These are phyloP conservation scores for Colletotrichum caudatum DNA, from an alignment of 2,329 filamentous ascomycete genomes.

Conservation along the genomic window DNA sequence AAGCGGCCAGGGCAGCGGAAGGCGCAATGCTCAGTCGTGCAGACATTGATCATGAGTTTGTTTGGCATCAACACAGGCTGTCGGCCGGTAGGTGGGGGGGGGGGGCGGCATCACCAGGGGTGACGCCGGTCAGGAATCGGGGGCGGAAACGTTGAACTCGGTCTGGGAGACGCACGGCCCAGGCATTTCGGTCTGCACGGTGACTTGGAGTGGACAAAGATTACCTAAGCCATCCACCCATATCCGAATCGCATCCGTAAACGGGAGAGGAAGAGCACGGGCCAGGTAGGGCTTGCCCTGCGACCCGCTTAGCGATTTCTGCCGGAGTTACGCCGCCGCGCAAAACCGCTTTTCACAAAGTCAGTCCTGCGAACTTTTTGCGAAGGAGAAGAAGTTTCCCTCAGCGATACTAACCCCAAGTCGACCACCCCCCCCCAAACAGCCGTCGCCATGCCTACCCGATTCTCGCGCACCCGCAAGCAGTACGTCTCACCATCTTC, in stretches of 20 bases:
- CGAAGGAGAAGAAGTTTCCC: constrained; percentile 48
- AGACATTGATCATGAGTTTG: not conserved
- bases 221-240: not conserved
- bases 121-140: not conserved
- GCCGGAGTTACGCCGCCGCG: constrained; percentile 48
- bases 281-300: constrained; percentile 58
- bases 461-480: constrained; percentile 82
- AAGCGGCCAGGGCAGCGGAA: not conserved
- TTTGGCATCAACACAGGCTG: not conserved
- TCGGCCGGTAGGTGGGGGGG: not conserved
- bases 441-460: constrained; percentile 65
- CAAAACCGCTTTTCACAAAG: constrained; percentile 56
- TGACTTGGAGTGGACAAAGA: accelerated
- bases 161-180: not conserved
- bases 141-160: not conserved
- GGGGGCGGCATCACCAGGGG: constrained; percentile 8
- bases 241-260: too few species aligned
- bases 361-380: constrained; percentile 44
- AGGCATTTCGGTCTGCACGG: not conserved
- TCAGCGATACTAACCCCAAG: constrained; percentile 53
- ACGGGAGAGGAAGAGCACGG: not conserved
- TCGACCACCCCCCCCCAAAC: constrained; percentile 35
- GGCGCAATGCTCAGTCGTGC: not conserved
- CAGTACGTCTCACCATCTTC: constrained; percentile 67
- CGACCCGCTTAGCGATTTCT: constrained; percentile 52